Base-by-base conservation (phyloP, 768 basidiomycete genomes). In the Tephrocybe sp. region DNA sequence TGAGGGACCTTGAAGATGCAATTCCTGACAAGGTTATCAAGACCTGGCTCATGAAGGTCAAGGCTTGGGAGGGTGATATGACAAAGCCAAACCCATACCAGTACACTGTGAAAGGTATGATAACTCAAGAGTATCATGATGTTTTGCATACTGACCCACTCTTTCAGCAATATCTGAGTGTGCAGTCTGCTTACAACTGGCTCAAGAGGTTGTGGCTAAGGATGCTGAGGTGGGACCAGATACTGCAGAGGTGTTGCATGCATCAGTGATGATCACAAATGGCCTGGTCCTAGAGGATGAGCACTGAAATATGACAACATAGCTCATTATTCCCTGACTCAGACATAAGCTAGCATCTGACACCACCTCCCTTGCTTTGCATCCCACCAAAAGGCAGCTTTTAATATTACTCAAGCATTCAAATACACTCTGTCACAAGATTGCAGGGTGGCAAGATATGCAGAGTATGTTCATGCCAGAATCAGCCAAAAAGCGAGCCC, bases 191-290 rank as follows among this genome's bases (percentile, higher is more conserved):
- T 22, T 49, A 12, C 6, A 34, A 40, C 9, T 43, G 13, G 42
- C 42, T 3, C 15, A 43, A 28, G 42, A 28, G 4, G 42, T 31
- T 3, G 42, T 22, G 16, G 48, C 11, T 11, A 38, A 27, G 28
- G 25, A 42, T 9, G 19, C 12, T 12, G 40, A n/a, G n/a, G n/a
- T 9, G 15, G 9, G 19, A 25, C 28, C 6, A 3, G 18, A 16
- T 7, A 12, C 18, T 31, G 15, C 5, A 9, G 15, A 32, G 18
- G 31, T 8, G 5, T 9, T 26, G 24, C 48, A 43, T 16, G n/a
- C 42, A 5, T 43, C 42, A n/a, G 28, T 24, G 25, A 42, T 49
- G 38, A 42, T 49, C 11, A 40, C 48, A n/a, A 49, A 49, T 36
- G 40, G 48, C 4, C 16, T 49, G 1, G 16, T 25, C 15, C 5